Evolutionary conservation across 352 stramenopile genomes (phyloP).

Genomic region (Pythium oligandrum): DNA sequence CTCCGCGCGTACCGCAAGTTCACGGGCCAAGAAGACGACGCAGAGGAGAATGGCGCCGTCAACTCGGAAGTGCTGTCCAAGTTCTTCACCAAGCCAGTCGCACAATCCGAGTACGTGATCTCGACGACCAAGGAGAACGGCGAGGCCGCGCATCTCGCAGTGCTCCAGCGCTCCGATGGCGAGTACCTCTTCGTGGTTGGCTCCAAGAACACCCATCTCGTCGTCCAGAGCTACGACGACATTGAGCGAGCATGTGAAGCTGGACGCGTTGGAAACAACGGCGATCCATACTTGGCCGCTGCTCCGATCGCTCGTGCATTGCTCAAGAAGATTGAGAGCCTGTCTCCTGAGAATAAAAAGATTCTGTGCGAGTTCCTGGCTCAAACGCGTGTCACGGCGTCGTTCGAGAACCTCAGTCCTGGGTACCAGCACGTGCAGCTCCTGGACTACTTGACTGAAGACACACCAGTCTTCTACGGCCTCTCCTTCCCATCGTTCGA

Average conservation of each 20-base stretch:
- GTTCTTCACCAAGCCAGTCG: conserved; percentile 70
- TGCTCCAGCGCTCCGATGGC: conserved; percentile 65
- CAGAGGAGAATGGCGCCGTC: conserved; percentile 27
- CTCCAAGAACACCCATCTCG: conserved; percentile 81
- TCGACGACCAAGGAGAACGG: conserved; percentile 79
- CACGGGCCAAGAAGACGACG: conserved; percentile 76
- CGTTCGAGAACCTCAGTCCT: conserved; percentile 72
- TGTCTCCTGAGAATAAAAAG: conserved; percentile 30
- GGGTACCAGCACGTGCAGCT: conserved; percentile 76
- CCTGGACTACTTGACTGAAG: conserved; percentile 52
- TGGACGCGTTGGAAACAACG: conserved; percentile 11
- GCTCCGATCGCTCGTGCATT: conserved; percentile 46
- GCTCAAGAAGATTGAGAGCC: conserved; percentile 26
- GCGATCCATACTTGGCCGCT: conserved; percentile 48
- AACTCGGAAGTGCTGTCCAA: conserved; percentile 43
- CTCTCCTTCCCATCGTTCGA: conserved; percentile 48
- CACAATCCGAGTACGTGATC: conserved; percentile 46
- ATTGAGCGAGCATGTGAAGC: conserved; percentile 28
- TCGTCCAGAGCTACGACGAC: conserved; percentile 42
- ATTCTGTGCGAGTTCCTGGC: conserved; percentile 73
- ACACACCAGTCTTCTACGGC: conserved; percentile 80
- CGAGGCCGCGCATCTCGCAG: conserved; percentile 63
- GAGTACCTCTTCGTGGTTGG: conserved; percentile 64
- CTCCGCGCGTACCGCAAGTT: conserved; percentile 79
- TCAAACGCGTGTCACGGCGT: conserved; percentile 68